Evolutionary conservation across 2,329 filamentous ascomycete genomes (phyloP), one percentile per base, ranked within the genome.

Genomic region (Colletotrichum spinosum): DNA sequence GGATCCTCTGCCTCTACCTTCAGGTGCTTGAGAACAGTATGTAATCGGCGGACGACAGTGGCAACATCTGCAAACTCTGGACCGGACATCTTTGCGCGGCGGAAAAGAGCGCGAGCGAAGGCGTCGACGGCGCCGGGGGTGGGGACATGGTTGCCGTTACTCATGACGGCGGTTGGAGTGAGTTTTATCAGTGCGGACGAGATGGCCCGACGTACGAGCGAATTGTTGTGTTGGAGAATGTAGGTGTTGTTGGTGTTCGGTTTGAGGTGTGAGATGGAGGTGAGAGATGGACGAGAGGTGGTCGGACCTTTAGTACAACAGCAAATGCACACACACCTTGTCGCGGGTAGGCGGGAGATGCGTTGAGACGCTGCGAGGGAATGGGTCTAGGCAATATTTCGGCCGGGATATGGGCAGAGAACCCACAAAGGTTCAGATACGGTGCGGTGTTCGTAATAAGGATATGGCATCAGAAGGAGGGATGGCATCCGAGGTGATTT

Each of bases 21-120:
- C 34, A 90, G 78, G 69, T 89, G 84, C 59, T 85, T 84, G 7
- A 90, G 78, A 11, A 84, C 83, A 6, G 81, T 81, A 69, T 89
- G 83, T 45, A 90, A 77, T 48, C 79, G 79, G 59, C 82, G 83
- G 44, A 89, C 81, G 41, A 83, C 81, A 12, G 76, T 72, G 12
- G 84, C 80, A 51, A 86, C 79, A 49, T 84, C 80, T 59, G 79
- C 78, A 63, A 88, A 85, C 46, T 83, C 79, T 3, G 80, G 76
- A 13, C 82, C 80, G 3, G 83, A 80, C 34, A 80, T 77, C 68
- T 83, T 83, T 55, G 83, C 81, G 65, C 85, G 84, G 56, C 84
- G 80, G 72, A 86, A 88, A 13, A 89, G 79, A 53, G 81, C 80
- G 51, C 83, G 82, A 51, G 86, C 85, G 70, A 85, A 84, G 63